Evolutionary conservation across 75 land plant species (phyloP).

Genomic region (Sequoiadendron giganteum): DNA sequence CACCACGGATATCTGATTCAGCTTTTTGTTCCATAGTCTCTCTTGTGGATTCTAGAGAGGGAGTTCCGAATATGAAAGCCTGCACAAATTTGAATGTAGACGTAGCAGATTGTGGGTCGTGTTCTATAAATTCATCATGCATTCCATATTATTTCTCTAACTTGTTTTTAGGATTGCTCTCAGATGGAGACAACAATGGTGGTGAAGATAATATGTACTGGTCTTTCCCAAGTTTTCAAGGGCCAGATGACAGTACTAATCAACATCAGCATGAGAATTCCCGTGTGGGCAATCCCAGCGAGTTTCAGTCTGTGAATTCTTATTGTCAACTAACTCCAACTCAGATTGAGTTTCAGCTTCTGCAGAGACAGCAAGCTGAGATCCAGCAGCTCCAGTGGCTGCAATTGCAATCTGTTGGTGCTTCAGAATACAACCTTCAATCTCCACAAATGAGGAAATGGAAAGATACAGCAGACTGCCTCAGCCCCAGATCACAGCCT

Average conservation of each 20-base stretch:
- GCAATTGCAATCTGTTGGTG: neutral
- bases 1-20: constrained; percentile 11
- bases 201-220: neutral
- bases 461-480: neutral
- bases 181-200: neutral
- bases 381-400: constrained; percentile 9
- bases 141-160: constrained; percentile 25
- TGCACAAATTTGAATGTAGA: neutral
- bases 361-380: constrained; percentile 48
- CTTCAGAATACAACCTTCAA: neutral
- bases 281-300: neutral
- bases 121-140: neutral
- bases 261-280: neutral
- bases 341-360: constrained; percentile 29
- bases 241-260: constrained; percentile 4
- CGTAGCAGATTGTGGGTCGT: neutral
- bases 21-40: constrained; percentile 1
- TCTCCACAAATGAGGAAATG: neutral
- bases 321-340: constrained; percentile 26
- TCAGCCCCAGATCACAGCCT: constrained; percentile 10
- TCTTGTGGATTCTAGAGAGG: constrained; percentile 9
- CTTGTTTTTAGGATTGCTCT: neutral
- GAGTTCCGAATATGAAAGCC: neutral
- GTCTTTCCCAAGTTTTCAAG: neutral
- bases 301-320: constrained; percentile 11